Conservation (phyloP, 371 early-diverging fungal genomes). For the Furculomyces boomerangus region DNA sequence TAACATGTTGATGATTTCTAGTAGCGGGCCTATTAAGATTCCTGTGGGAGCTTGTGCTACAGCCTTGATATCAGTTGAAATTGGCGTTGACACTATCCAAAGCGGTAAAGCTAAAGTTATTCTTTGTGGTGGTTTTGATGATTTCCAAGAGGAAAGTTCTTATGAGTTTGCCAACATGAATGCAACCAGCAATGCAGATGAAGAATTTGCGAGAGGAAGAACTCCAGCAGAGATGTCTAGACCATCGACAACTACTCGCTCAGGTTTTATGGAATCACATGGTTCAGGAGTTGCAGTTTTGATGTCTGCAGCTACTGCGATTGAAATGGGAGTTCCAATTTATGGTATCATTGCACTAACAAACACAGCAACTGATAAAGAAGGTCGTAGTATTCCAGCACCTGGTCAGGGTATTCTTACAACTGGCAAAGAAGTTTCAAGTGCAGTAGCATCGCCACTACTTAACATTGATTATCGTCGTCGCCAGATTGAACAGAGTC, state of each 20-base stretch:
- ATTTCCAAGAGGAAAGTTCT: conserved; percentile 87
- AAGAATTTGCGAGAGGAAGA: conserved; percentile 81
- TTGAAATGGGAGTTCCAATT: conserved; percentile 90
- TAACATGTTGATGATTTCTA: conserved; percentile 82
- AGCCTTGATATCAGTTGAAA: conserved; percentile 81
- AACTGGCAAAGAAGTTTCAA: conserved; percentile 64
- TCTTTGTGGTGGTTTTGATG: conserved; percentile 87
- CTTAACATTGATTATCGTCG: conserved; percentile 80
- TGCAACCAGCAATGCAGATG: conserved; percentile 81
- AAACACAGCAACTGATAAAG: conserved; percentile 92
- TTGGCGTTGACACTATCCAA: conserved; percentile 81
- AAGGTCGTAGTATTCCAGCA: conserved; percentile 88
- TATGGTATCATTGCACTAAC: conserved; percentile 84
- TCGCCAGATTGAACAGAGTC: conserved; percentile 60
- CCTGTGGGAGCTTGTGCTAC: conserved; percentile 94
- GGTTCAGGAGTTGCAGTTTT: conserved; percentile 69
- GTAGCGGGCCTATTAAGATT: conserved; percentile 91
- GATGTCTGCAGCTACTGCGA: conserved; percentile 76
- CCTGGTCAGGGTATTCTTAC: conserved; percentile 93
- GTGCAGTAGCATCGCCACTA: conserved; percentile 50
- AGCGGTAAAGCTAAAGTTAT: conserved; percentile 88
- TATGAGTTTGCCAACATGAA: conserved; percentile 96
- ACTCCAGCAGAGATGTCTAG: conserved; percentile 89
- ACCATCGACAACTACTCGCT: conserved; percentile 73
- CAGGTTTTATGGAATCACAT: conserved; percentile 92